Conservation (phyloP, 73 alveolate genomes). For the Paramecium biaurelia region DNA sequence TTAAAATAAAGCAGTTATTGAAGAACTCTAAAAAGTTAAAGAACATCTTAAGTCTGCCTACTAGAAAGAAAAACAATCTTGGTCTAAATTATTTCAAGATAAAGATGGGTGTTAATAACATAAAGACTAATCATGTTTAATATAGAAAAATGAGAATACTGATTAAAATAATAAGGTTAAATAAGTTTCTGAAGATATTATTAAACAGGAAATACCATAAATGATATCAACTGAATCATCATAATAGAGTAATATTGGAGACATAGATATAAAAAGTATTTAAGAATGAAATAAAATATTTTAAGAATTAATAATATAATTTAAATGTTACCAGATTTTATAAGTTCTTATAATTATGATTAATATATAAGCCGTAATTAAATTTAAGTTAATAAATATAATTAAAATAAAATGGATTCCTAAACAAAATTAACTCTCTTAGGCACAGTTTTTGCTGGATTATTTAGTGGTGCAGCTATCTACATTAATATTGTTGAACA, state of each 20-base stretch:
- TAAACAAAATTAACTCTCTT: conserved; percentile 1
- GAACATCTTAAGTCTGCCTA: conserved; percentile 63
- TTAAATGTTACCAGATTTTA: neutral
- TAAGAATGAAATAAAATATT: neutral
- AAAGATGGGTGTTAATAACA: neutral
- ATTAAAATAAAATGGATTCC: neutral
- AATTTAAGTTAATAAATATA: neutral
- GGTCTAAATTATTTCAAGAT: conserved; percentile 71
- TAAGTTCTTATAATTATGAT: neutral
- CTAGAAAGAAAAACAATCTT: conserved; percentile 68
- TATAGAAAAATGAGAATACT: conserved; percentile 26
- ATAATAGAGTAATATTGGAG: too few relatives aligned
- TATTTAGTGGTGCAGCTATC: conserved; percentile 49
- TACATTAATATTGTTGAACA: conserved; percentile 38
- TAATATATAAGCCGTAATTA: neutral
- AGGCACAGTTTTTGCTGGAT: conserved; percentile 17
- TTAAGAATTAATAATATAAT: too few relatives aligned
- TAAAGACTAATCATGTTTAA: neutral
- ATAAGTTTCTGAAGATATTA: neutral
- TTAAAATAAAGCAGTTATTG: conserved; percentile 72
- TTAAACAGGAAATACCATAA: neutral
- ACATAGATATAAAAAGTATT: neutral
- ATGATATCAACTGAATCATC: too few relatives aligned
- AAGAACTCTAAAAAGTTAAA: conserved; percentile 64
- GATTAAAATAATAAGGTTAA: neutral